These are phyloP conservation scores for Discostella stelligeroides DNA, from an alignment of 108 stramenopile genomes.

Conservation along the genomic window DNA sequence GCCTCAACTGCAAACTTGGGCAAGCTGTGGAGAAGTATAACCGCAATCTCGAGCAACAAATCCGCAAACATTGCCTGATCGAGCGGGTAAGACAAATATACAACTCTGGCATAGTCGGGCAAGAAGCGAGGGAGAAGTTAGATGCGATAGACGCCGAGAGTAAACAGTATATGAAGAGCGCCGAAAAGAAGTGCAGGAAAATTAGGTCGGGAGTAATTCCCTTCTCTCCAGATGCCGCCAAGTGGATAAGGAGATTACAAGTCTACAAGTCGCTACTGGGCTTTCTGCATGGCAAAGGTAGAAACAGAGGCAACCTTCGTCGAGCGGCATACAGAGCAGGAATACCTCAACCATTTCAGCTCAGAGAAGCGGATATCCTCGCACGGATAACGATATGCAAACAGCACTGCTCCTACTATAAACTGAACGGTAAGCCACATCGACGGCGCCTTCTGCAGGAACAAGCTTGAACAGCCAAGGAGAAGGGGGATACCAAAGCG, in stretches of 20 bases:
- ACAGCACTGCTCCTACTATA: constrained; percentile 21
- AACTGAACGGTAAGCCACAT: constrained; percentile 7
- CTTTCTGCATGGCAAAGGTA: constrained; percentile 3
- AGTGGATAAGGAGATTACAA: constrained; percentile 27
- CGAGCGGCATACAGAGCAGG: constrained; percentile 4
- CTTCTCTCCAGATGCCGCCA: too few relatives aligned
- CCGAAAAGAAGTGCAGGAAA: constrained; percentile 32
- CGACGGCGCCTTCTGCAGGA: constrained; percentile 13
- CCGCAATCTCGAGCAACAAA: neutral
- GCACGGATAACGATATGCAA: constrained; percentile 9
- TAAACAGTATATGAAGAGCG: constrained; percentile 8
- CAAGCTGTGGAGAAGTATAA: constrained; percentile 8
- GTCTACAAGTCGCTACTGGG: constrained; percentile 19
- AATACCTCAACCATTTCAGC: constrained; percentile 3
- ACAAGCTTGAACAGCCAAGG: constrained; percentile 6
- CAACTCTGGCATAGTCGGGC: neutral
- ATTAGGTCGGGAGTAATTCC: constrained; percentile 27
- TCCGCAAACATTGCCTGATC: constrained; percentile 8
- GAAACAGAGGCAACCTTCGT: constrained; percentile 22
- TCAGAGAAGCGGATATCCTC: neutral
- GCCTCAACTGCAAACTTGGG: constrained; percentile 13
- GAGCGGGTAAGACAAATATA: neutral
- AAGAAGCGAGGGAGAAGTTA: neutral
- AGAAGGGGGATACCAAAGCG: constrained; percentile 2
- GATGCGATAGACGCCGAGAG: neutral